Conservation (phyloP, 2,329 filamentous ascomycete genomes). For the Colletotrichum sansevieriae region DNA sequence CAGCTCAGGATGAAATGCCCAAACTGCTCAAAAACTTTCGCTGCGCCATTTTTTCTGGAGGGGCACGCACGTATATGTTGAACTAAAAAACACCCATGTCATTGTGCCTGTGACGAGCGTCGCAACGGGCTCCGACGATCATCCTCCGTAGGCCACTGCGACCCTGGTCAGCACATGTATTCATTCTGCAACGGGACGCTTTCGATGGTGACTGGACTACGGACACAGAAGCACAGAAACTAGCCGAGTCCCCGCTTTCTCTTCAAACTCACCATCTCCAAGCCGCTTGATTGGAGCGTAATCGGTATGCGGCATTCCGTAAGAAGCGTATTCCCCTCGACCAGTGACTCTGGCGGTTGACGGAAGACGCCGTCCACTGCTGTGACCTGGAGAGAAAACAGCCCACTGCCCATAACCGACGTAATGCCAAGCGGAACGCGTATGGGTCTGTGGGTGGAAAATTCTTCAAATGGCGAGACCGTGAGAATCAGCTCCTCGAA, state of each 20-base stretch:
- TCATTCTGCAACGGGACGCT: not conserved
- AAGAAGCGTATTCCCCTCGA: not conserved
- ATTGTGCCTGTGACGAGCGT: conserved; percentile 3
- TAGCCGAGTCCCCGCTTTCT: not conserved
- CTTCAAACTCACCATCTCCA: not conserved
- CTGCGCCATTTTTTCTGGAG: conserved; percentile 36
- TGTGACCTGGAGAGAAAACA: conserved; percentile 3
- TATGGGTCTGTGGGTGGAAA: conserved; percentile 13
- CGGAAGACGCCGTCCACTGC: conserved; percentile 4
- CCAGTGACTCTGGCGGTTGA: conserved; percentile 1
- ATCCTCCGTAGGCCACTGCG: not conserved
- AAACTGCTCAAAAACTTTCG: not conserved
- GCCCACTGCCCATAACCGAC: not conserved
- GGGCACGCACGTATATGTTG: conserved; percentile 3
- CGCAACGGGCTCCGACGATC: conserved; percentile 18
- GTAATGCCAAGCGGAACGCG: not conserved
- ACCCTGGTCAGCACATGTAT: not conserved
- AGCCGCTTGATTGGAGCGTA: conserved; percentile 1
- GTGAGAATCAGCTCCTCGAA: conserved; percentile 10
- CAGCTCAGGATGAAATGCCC: conserved; percentile 5
- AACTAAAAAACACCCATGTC: not conserved
- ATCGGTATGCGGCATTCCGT: not conserved
- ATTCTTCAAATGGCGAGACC: conserved; percentile 4
- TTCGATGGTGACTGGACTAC: not conserved
- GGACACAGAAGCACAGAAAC: not conserved